Conservation (phyloP, 148 eudicot genomes). For the Spergularia bocconei region DNA sequence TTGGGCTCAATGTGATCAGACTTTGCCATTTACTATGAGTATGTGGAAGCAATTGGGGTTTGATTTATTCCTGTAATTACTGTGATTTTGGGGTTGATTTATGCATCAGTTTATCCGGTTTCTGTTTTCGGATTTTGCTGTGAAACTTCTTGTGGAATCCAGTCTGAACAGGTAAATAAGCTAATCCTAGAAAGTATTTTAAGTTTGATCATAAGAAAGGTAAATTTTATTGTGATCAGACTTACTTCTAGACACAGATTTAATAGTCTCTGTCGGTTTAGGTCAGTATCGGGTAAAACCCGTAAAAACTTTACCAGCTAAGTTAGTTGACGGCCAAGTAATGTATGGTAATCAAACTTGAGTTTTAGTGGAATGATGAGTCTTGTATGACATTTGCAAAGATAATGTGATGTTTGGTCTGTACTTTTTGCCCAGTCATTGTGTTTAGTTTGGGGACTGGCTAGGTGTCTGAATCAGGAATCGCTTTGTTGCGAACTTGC, state of each 20-base stretch:
- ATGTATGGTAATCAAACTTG: no score
- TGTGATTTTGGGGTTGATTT: background rate
- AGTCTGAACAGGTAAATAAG: no score
- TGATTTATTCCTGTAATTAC: background rate
- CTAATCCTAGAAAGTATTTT: no score
- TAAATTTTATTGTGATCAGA: background rate
- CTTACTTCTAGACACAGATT: background rate
- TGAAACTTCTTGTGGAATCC: background rate
- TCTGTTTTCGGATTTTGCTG: background rate
- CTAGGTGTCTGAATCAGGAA: slow-evolving; percentile 3
- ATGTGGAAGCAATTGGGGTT: no score
- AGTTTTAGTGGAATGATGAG: no score
- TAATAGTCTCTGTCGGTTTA: background rate
- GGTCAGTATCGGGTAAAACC: background rate
- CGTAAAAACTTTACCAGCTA: background rate
- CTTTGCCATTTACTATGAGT: no score
- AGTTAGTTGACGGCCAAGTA: background rate
- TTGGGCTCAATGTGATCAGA: no score
- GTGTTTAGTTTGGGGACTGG: background rate
- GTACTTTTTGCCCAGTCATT: background rate
- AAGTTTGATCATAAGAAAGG: no score
- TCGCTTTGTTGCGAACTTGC: background rate
- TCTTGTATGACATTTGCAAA: background rate
- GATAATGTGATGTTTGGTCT: background rate
- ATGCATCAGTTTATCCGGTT: background rate